These are phyloP conservation scores for Metarhizium rileyi DNA, from an alignment of 2,329 filamentous ascomycete species.

Conservation along the genomic window DNA sequence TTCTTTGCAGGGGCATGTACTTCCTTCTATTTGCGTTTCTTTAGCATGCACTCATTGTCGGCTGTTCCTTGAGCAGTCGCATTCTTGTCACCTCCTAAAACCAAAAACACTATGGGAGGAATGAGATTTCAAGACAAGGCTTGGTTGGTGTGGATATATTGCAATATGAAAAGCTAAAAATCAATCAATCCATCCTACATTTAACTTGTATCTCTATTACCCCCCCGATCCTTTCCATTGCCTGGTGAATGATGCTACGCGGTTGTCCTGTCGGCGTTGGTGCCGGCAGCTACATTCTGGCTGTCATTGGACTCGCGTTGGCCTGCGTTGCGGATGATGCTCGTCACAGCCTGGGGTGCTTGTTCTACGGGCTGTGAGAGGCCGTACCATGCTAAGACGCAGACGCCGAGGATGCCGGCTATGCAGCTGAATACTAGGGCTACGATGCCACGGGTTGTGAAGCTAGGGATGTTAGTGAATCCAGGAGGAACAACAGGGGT, in stretches of 20 bases:
- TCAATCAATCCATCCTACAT: neutral
- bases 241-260: neutral
- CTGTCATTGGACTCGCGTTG: neutral
- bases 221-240: neutral
- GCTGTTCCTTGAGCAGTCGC: neutral
- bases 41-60: too few species aligned
- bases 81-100: neutral
- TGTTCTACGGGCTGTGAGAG: conserved; percentile 12
- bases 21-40: neutral
- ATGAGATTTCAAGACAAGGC: neutral
- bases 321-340: conserved; percentile 6
- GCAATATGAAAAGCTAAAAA: neutral
- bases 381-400: conserved; percentile 58
- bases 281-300: neutral
- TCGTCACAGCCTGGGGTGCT: conserved; percentile 4
- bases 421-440: conserved; percentile 65
- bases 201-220: neutral
- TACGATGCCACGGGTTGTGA: conserved; percentile 61
- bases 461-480: conserved; percentile 28
- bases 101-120: neutral
- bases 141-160: neutral
- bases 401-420: conserved; percentile 58
- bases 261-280: neutral
- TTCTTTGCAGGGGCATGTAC: neutral
- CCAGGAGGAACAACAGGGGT: too few species aligned